Percentiles rank a stretch among this genome's conserved stretches.
phyloP scores from a whole-genome alignment of 2,329 filamentous ascomycete genomes.

The Sclerotinia borealis region DNA sequence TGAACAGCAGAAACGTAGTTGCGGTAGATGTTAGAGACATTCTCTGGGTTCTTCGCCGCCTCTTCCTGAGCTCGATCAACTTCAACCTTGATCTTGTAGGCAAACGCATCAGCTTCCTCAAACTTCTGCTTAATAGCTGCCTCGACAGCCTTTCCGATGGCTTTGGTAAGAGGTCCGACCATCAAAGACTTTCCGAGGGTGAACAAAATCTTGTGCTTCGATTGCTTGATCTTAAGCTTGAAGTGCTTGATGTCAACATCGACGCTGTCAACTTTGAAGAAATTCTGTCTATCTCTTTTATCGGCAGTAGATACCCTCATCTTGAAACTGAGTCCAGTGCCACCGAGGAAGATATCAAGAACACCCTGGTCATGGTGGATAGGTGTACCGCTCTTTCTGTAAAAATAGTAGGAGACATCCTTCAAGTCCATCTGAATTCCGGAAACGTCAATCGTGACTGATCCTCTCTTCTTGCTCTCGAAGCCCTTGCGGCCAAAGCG shows the following conservation, averaged over 20 bases:
- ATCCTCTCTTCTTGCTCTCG: slow-evolving; percentile 73
- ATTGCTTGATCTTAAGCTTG: slow-evolving; percentile 86
- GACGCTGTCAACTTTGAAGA: slow-evolving; percentile 92
- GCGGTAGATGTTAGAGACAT: slow-evolving; percentile 76
- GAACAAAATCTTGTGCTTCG: slow-evolving; percentile 90
- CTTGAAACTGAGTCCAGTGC: slow-evolving; percentile 85
- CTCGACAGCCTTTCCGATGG: slow-evolving; percentile 81
- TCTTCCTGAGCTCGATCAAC: slow-evolving; percentile 67
- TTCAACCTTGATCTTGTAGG: slow-evolving; percentile 76
- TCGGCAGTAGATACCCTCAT: slow-evolving; percentile 80
- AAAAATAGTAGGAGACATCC: slow-evolving; percentile 91
- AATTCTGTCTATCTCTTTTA: slow-evolving; percentile 67
- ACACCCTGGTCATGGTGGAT: slow-evolving; percentile 81
- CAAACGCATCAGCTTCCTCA: slow-evolving; percentile 63
- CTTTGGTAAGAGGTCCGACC: slow-evolving; percentile 67
- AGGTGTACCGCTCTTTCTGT: slow-evolving; percentile 91
- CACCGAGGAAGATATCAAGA: slow-evolving; percentile 80
- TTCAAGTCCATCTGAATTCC: slow-evolving; percentile 89
- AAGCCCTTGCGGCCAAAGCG: slow-evolving; percentile 89
- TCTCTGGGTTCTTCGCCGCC: slow-evolving; percentile 38
- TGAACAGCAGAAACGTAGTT: slow-evolving; percentile 75
- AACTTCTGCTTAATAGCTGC: slow-evolving; percentile 78
- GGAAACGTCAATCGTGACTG: slow-evolving; percentile 73
- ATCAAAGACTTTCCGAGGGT: slow-evolving; percentile 79
- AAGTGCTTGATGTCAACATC: slow-evolving; percentile 76